A percentile compares a stretch with the other conserved stretches of the same genome.
These are phyloP conservation scores for Colletotrichum plurivorum DNA, from an alignment of 2,329 filamentous ascomycete genomes.

Conservation along the genomic window DNA sequence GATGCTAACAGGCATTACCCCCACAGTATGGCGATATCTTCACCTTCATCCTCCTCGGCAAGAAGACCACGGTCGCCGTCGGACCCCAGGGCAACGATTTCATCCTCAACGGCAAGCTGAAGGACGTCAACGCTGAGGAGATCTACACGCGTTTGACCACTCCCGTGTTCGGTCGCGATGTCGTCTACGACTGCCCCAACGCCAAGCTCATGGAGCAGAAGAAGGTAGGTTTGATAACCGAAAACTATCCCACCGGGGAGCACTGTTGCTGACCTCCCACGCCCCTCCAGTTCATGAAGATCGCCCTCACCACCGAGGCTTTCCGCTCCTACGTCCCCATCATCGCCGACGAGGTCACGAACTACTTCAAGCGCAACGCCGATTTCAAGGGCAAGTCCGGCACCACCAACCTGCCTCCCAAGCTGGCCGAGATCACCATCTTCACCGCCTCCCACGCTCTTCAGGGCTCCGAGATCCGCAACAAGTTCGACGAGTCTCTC, in stretches of 20 bases:
- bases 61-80: conserved; percentile 89
- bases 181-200: conserved; percentile 93
- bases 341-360: conserved; percentile 80
- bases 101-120: conserved; percentile 90
- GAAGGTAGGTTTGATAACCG: conserved; percentile 72
- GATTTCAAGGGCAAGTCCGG: conserved; percentile 79
- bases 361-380: conserved; percentile 78
- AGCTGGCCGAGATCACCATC: conserved; percentile 89
- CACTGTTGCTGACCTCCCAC: conserved; percentile 39
- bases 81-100: conserved; percentile 90
- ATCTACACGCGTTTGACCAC: conserved; percentile 85
- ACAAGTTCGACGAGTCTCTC: conserved; percentile 84
- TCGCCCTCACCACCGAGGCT: conserved; percentile 81
- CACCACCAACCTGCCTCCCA: conserved; percentile 78
- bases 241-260: conserved; percentile 5
- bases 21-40: conserved; percentile 87
- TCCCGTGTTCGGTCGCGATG: conserved; percentile 84
- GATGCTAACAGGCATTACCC: conserved; percentile 21
- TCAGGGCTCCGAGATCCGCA: conserved; percentile 86
- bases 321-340: conserved; percentile 83
- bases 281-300: conserved; percentile 78
- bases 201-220: conserved; percentile 97
- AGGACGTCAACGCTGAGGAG: conserved; percentile 91
- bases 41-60: conserved; percentile 89
- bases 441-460: conserved; percentile 90